These are phyloP conservation scores for Nothophytophthora sp. DNA, from an alignment of 352 stramenopile species.

Conservation along the genomic window DNA sequence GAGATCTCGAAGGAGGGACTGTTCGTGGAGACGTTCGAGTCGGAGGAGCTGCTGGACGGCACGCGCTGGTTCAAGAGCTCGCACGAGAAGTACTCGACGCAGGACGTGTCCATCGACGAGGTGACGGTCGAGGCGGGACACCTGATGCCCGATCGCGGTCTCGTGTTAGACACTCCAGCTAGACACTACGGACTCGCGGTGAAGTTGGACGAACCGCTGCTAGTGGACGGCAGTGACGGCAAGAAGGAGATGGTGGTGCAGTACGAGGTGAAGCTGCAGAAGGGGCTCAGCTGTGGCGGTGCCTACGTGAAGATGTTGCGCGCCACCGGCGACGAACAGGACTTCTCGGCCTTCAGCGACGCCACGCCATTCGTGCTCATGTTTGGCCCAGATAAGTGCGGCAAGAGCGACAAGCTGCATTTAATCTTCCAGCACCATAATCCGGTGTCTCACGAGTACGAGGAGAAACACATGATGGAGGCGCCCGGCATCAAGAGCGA, in stretches of 20 bases:
- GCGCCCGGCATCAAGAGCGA: slow-evolving; percentile 82
- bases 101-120: slow-evolving; percentile 68
- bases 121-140: slow-evolving; percentile 60
- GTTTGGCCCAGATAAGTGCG: slow-evolving; percentile 99
- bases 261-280: slow-evolving; percentile 99
- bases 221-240: no score
- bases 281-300: slow-evolving; percentile 98
- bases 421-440: slow-evolving; percentile 99
- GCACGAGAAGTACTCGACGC: slow-evolving; percentile 78
- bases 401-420: slow-evolving; percentile 96
- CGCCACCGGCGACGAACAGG: slow-evolving; percentile 88
- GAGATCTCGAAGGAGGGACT: slow-evolving; percentile 56
- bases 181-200: slow-evolving; percentile 96
- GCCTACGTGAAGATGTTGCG: slow-evolving; percentile 99
- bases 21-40: slow-evolving; percentile 83
- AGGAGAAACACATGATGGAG: slow-evolving; percentile 82
- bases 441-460: no score
- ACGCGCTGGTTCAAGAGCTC: slow-evolving; percentile 84
- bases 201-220: slow-evolving; percentile 87
- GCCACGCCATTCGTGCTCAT: slow-evolving; percentile 97
- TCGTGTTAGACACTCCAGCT: slow-evolving; percentile 71
- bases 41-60: slow-evolving; percentile 53
- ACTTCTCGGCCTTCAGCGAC: slow-evolving; percentile 96
- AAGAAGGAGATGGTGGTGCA: slow-evolving; percentile 95
- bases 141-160: slow-evolving; percentile 58